Conservation (phyloP, 331 rosid genomes). For the Arachis monticola region DNA sequence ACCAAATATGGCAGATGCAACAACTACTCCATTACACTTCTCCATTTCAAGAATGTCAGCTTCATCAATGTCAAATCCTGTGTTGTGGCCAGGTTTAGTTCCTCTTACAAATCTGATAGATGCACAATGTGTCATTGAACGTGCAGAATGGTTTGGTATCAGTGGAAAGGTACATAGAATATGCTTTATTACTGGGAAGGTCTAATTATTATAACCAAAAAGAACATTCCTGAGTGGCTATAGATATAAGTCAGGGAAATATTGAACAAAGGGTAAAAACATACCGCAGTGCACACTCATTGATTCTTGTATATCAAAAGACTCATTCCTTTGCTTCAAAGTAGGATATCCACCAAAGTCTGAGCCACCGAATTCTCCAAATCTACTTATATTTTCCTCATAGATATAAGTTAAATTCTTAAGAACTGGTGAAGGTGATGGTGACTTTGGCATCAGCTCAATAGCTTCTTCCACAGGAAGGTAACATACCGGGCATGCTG, state of each 20-base stretch:
- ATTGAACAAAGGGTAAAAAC: constrained; percentile 43
- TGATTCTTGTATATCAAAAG: constrained; percentile 71
- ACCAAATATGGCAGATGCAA: constrained; percentile 96
- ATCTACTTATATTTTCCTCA: constrained; percentile 72
- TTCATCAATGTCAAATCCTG: constrained; percentile 85
- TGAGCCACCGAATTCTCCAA: constrained; percentile 85
- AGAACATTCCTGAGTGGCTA: constrained; percentile 3
- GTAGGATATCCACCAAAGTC: constrained; percentile 98
- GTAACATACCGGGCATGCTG: constrained; percentile 98
- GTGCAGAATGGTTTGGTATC: constrained; percentile 31
- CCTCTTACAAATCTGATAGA: constrained; percentile 80
- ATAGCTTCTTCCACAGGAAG: constrained; percentile 93
- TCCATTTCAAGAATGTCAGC: constrained; percentile 80
- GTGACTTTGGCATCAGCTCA: constrained; percentile 69
- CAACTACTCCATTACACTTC: constrained; percentile 82
- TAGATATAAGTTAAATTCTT: constrained; percentile 66
- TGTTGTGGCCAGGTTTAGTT: constrained; percentile 76
- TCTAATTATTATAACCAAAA: constrained; percentile 14
- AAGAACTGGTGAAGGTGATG: constrained; percentile 79
- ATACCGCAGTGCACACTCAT: constrained; percentile 91
- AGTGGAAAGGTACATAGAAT: constrained; percentile 21
- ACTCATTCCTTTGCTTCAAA: constrained; percentile 72
- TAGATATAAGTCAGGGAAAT: constrained; percentile 17
- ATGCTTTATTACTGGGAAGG: constrained; percentile 4
- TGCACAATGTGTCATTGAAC: constrained; percentile 40